Conservation (phyloP, 2,329 filamentous ascomycete genomes). For the Pestalotiopsis fici region DNA sequence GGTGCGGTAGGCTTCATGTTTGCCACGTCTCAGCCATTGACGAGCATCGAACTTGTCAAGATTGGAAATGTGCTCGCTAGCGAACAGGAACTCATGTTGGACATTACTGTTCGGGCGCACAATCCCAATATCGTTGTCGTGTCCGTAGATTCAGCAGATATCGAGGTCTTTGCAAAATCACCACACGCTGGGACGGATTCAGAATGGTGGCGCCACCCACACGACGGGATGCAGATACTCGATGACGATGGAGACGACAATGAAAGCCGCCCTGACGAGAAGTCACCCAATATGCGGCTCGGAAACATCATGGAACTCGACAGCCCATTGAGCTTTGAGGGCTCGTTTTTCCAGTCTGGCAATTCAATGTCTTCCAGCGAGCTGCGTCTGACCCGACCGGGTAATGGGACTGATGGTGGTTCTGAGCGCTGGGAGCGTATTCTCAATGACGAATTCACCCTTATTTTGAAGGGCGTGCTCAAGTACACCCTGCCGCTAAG, state of each 20-base stretch:
- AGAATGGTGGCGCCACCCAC: constrained; percentile 57
- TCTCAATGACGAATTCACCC: constrained; percentile 86
- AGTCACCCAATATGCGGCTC: constrained; percentile 84
- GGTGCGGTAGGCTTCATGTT: constrained; percentile 87
- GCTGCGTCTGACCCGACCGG: constrained; percentile 78
- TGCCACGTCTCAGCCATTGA: constrained; percentile 85
- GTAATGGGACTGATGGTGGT: constrained; percentile 86
- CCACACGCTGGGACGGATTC: constrained; percentile 76
- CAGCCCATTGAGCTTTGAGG: constrained; percentile 84
- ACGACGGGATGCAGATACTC: constrained; percentile 27
- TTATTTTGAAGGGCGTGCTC: constrained; percentile 88
- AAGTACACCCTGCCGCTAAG: constrained; percentile 74
- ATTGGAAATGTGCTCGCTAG: constrained; percentile 91
- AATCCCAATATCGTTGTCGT: constrained; percentile 94
- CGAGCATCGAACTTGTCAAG: constrained; percentile 74
- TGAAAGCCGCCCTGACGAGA: constrained; percentile 62
- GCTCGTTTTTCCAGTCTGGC: constrained; percentile 79
- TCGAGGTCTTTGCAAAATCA: constrained; percentile 94
- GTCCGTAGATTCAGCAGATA: constrained; percentile 80
- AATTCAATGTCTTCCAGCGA: constrained; percentile 76
- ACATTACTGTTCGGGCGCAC: constrained; percentile 81
- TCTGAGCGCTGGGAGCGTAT: constrained; percentile 88
- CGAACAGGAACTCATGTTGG: constrained; percentile 93
- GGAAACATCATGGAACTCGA: constrained; percentile 87
- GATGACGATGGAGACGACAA: constrained; percentile 41